Base-by-base conservation (phyloP, 2,329 filamentous ascomycete genomes). In the Botrytis paeoniae region DNA sequence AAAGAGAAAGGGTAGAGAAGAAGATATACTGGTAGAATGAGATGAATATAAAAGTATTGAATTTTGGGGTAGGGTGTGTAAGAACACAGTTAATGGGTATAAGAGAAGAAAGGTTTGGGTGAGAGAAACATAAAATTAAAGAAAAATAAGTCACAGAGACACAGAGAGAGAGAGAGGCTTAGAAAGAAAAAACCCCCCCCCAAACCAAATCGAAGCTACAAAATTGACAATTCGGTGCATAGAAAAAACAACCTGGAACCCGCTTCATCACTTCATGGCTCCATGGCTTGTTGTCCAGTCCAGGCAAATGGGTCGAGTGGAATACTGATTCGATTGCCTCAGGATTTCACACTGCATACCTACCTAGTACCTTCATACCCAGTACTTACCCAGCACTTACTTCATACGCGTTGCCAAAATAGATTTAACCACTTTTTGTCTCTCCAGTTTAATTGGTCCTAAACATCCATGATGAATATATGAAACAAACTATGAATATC, bases 401-500 rank as follows among this genome's bases (percentile, higher is more conserved):
- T 48, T 35, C 22, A 20, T 5, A 41, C 64, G 48, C 64, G 22
- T 68, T 57, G 25, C 48, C 64, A 25, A 57, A 68, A 54, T 41
- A 41, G 35, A 68, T 57, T 39, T 39, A 54, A 41, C n/a, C 41
- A 18, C 32, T 29, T 35, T 35, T 35, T 35, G 32, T 57, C 37
- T 70, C 51, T 70, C 54, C 54, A 61, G 35, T 70, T 60, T 70
- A 60, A 70, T 70, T 70, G 54, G 68, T 60, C 39, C 35, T n/a
- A 37, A 70, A 61, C n/a, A 70, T 45, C 64, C 45, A 37, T 68
- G 64, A 5, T 35, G 37, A 29, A 37, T 9, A 32, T 45, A 18
- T 70, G 68, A 70, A 70, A 70, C 68, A 61, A 70, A 35, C 54
- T 70, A 68, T 35, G 64, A 66, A 66, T 66, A 51, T 66, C 43